Percentiles rank a stretch among this genome's conserved stretches.
phyloP scores from a whole-genome alignment of 139 green algal genomes.

The Mesotaenium endlicherianum region DNA sequence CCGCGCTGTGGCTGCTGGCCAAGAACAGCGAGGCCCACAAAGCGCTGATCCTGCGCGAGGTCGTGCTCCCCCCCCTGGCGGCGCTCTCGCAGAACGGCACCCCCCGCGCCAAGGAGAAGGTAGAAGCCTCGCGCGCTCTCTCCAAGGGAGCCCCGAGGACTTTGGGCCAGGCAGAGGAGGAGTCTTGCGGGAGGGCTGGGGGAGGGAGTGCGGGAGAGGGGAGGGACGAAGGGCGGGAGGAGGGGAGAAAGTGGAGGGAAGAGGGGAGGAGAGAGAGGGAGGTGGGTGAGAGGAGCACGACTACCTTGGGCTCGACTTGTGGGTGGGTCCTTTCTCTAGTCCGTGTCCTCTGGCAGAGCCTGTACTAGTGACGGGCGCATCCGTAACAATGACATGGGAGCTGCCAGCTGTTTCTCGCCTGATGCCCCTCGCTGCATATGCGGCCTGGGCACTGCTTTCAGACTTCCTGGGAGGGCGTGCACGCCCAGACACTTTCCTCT shows the following conservation, averaged over 20 bases:
- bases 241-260: neutral
- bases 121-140: neutral
- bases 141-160: neutral
- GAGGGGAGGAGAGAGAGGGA: neutral
- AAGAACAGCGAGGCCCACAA: constrained; percentile 26
- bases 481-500: too few species aligned
- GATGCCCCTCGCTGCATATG: too few species aligned
- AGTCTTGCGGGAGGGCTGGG: neutral
- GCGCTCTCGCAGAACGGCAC: constrained; percentile 29
- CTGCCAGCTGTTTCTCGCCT: too few species aligned
- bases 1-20: constrained; percentile 20
- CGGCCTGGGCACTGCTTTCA: too few species aligned
- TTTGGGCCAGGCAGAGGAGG: neutral
- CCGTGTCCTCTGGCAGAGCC: too few species aligned
- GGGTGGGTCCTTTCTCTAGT: too few species aligned
- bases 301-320: too few species aligned
- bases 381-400: too few species aligned
- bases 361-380: too few species aligned
- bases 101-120: constrained; percentile 36
- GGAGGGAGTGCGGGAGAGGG: neutral
- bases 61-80: constrained; percentile 24
- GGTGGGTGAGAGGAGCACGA: neutral
- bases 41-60: constrained; percentile 17
- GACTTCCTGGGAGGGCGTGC: too few species aligned
- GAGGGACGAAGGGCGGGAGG: neutral